Evolutionary conservation across 768 basidiomycete genomes (phyloP), one percentile per base, ranked within the genome.

Genomic region (Lepiota brunneoincarnata): DNA sequence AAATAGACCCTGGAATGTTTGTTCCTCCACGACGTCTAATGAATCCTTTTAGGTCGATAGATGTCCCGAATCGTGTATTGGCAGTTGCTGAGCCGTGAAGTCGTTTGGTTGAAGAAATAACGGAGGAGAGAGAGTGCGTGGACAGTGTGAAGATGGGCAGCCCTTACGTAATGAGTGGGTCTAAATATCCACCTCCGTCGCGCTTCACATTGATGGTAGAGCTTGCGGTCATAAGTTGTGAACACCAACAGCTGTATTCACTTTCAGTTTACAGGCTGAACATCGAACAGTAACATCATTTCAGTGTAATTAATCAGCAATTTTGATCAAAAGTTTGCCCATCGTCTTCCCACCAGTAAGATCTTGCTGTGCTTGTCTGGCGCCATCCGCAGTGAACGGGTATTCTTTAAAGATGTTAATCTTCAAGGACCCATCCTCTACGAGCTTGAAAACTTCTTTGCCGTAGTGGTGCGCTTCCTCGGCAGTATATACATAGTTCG

Each of bases 311-410:
- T 35, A 65, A 18, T 63, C 59, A 41, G 65, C 61, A 39, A 93
- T 77, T 66, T 89, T 91, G 60, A 98, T 74, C 47, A 98, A 59
- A 62, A 99, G 68, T 67, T 98, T 99, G 2, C 96, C 96, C 1
- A 78, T 79, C 9, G 93, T 91, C 67, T 83, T 85, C 43, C 96
- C 86, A 7, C 80, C 75, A 0, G 79, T 79, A 55, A 98, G 75
- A 64, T 96, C 94, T 11, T 61, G 74, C 60, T 98, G 95, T 0
- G 93, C 85, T 56, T 86, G 76, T 62, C 73, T 76, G 11, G 87
- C 83, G 0, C 90, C 93, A 53, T 94, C 89, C 0, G 82, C 78
- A 0, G 89, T 87, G 71, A 98, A 94, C 0, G 83, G 82, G 59
- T 97, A 98, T 52, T 89, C 89, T 51, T 85, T 80, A 68, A 82